Conservation (phyloP, 805 yeast genomes). For the Teunomyces panamensis region DNA sequence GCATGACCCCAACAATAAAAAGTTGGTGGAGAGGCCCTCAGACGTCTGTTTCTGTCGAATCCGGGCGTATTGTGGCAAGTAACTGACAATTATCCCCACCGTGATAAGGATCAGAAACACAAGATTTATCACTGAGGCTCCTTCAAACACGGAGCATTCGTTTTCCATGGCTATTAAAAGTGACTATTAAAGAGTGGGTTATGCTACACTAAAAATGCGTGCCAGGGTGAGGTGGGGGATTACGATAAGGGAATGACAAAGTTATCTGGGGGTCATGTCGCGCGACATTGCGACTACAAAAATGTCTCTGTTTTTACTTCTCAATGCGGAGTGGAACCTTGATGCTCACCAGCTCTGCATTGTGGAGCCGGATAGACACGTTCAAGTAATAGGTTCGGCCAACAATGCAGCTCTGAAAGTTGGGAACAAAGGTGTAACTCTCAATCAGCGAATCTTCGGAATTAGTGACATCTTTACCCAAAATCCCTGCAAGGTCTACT, state of each 20-base stretch:
- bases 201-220: too few species aligned
- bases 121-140: constrained; percentile 52
- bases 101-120: constrained; percentile 52
- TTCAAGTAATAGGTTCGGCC: constrained; percentile 24
- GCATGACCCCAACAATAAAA: constrained; percentile 64
- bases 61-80: constrained; percentile 70
- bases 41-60: constrained; percentile 58
- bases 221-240: not conserved
- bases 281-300: not conserved
- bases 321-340: constrained; percentile 20
- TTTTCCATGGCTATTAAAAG: not conserved
- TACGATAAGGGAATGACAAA: not conserved
- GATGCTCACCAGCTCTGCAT: constrained; percentile 16
- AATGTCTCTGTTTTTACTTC: not conserved
- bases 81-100: constrained; percentile 65
- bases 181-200: too few species aligned
- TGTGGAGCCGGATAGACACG: constrained; percentile 16
- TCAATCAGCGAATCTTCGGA: constrained; percentile 15
- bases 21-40: constrained; percentile 76
- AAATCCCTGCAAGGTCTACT: constrained; percentile 12
- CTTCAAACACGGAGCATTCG: constrained; percentile 42
- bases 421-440: constrained; percentile 20
- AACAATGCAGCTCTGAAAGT: constrained; percentile 27
- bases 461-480: constrained; percentile 8
- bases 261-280: not conserved